Base-by-base conservation (phyloP, 331 rosid genomes). In the Quercus lobata region DNA sequence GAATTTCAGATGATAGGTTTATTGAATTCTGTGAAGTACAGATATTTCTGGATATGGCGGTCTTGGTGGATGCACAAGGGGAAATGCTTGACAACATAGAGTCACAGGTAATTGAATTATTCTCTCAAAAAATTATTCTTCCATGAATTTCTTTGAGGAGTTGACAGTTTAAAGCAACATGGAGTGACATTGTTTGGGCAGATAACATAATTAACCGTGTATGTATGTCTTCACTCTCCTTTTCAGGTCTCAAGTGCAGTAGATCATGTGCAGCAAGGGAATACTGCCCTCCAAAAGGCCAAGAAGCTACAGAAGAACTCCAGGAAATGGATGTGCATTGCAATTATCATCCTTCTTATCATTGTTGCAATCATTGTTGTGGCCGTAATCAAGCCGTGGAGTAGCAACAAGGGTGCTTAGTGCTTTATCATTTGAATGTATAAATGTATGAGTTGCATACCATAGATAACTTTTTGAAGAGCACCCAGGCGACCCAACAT, bases 11-110 rank as follows among this genome's bases (percentile, higher is more conserved):
- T 5, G 6, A 72, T 65, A 37, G 25, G 35, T 72, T 35, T 69
- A 16, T 71, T 56, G 46, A 55, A 66, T 11, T 69, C 70, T 81
- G 73, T 72, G 58, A 71, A 57, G 44, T 83, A 85, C 91, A 95
- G 99, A 94, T 91, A 84, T 95, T 92, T 88, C 78, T 95, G 85
- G 99, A 93, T 62, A 91, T 95, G 86, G 97, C 99, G 0, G 98
- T 95, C 77, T 84, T 95, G 81, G 98, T 95, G 56, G 98, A 93
- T 78, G 97, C 97, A 3, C 99, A 95, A 79, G 99, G 98, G 69
- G 99, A 93, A 72, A 80, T 95, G 90, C 98, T 95, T 52, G 88
- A 93, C 86, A 93, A 95, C 72, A 93, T 95, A 30, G 98, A 95
- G 84, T 69, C 94, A 49, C 98, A 93, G 85, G 99, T 91, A 90